Evolutionary conservation across 805 yeast species (phyloP).

Genomic region (Isabelozyma gotoi): DNA sequence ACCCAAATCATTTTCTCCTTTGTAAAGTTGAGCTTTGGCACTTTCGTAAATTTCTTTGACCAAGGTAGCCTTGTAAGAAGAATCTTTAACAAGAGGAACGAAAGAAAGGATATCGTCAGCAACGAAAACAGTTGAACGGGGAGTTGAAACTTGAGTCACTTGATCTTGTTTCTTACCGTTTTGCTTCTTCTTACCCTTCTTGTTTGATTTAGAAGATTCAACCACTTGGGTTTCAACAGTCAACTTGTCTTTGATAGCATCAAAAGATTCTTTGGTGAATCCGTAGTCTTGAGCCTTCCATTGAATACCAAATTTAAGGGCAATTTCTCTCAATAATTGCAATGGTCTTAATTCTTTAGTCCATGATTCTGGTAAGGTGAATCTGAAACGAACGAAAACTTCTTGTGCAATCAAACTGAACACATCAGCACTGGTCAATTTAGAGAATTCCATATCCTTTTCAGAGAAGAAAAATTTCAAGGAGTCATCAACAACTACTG

Average conservation of each 20-base stretch:
- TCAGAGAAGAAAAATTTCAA: constrained; percentile 42
- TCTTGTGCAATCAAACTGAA: constrained; percentile 47
- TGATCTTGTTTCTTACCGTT: constrained; percentile 14
- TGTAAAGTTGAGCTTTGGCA: constrained; percentile 45
- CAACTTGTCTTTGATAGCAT: constrained; percentile 25
- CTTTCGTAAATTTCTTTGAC: constrained; percentile 76
- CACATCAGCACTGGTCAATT: constrained; percentile 48
- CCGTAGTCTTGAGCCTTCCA: constrained; percentile 57
- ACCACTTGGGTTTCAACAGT: constrained; percentile 9
- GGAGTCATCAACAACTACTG: constrained; percentile 41
- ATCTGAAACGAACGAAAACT: constrained; percentile 65
- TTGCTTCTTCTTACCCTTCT: constrained; percentile 35
- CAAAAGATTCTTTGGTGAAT: constrained; percentile 45
- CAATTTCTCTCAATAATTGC: constrained; percentile 66
- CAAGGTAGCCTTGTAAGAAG: constrained; percentile 62
- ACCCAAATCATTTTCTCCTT: constrained; percentile 54
- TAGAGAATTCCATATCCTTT: constrained; percentile 40
- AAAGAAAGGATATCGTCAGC: constrained; percentile 66
- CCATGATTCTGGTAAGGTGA: constrained; percentile 53
- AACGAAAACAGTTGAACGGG: constrained; percentile 45
- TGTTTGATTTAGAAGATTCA: constrained; percentile 21
- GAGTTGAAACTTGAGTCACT: constrained; percentile 8
- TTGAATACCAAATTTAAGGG: constrained; percentile 83
- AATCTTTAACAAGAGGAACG: constrained; percentile 73
- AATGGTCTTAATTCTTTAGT: constrained; percentile 28